Percentiles rank a stretch among this genome's conserved stretches.
Evolutionary conservation across 2,329 filamentous ascomycete genomes (phyloP).

Genomic region (Sporothrix mexicana): DNA sequence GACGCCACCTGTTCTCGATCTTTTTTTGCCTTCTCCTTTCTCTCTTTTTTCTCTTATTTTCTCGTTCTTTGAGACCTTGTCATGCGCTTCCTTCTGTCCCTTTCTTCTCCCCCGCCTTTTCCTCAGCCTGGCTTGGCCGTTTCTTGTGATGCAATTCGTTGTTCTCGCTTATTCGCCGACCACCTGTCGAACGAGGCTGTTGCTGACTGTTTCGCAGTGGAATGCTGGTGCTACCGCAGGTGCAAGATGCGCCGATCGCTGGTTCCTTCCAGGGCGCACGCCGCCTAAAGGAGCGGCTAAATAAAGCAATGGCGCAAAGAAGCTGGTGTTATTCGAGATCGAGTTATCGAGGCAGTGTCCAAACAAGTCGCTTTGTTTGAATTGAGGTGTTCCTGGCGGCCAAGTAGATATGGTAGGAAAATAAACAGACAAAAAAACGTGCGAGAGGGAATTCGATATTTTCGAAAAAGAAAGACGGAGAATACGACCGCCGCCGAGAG

Average conservation of each 20-base stretch:
- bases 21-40: background rate
- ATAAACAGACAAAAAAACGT: background rate
- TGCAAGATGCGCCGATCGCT: conserved; percentile 3
- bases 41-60: background rate
- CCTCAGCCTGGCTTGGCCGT: background rate
- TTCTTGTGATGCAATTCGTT: conserved; percentile 21
- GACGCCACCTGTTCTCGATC: conserved; percentile 5
- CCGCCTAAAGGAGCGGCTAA: conserved; percentile 22
- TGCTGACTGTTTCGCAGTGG: conserved; percentile 22
- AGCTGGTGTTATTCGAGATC: background rate
- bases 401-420: background rate
- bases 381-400: conserved; percentile 10
- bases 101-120: conserved; percentile 19
- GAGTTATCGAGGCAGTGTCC: background rate
- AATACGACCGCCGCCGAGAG: conserved; percentile 8
- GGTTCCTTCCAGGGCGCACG: conserved; percentile 19
- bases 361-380: conserved; percentile 15
- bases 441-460: background rate
- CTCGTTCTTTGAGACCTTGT: background rate
- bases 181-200: conserved; percentile 14
- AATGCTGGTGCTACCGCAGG: conserved; percentile 26
- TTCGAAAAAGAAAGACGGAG: conserved; percentile 23
- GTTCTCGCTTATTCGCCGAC: conserved; percentile 16
- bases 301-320: background rate
- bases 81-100: background rate